Conservation (phyloP, 768 basidiomycete genomes). For the Suillus bovinus region DNA sequence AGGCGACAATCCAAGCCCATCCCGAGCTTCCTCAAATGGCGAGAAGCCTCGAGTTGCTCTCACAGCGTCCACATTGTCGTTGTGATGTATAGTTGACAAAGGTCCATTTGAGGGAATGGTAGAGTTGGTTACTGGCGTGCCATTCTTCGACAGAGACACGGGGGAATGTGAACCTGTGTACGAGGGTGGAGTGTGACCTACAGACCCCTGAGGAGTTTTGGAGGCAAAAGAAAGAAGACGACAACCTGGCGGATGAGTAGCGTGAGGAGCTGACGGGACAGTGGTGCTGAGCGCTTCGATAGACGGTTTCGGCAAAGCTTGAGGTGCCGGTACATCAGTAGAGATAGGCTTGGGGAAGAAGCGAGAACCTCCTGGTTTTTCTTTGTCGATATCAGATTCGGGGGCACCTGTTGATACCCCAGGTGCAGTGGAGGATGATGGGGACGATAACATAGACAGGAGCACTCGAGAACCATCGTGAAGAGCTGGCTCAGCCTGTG, state of each 20-base stretch:
- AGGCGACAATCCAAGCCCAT: conserved; percentile 10
- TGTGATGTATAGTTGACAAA: not conserved
- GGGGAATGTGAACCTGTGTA: conserved; percentile 24
- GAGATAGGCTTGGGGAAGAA: conserved; percentile 35
- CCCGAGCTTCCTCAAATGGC: conserved; percentile 53
- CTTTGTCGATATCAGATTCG: conserved; percentile 25
- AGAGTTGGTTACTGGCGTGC: conserved; percentile 8
- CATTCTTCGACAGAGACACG: conserved; percentile 25
- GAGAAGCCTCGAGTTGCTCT: conserved; percentile 43
- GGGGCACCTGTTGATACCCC: not conserved
- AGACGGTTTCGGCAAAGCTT: conserved; percentile 18
- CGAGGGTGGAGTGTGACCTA: conserved; percentile 18
- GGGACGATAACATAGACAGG: conserved; percentile 14
- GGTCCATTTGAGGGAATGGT: conserved; percentile 6
- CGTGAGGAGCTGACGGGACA: conserved; percentile 29
- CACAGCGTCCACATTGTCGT: conserved; percentile 14
- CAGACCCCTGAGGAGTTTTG: conserved; percentile 25
- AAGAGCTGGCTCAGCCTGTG: conserved; percentile 15
- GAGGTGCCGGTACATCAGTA: conserved; percentile 21
- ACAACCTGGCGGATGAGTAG: conserved; percentile 42
- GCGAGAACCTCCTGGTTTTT: conserved; percentile 33
- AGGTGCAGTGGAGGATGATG: conserved; percentile 15
- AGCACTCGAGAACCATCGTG: conserved; percentile 9
- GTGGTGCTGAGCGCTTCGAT: conserved; percentile 47
- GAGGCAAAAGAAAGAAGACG: conserved; percentile 43